Percentiles rank a stretch among this genome's conserved stretches.
phyloP scores from a whole-genome alignment of 495 filamentous ascomycete genomes.

The Penicillium manginii region DNA sequence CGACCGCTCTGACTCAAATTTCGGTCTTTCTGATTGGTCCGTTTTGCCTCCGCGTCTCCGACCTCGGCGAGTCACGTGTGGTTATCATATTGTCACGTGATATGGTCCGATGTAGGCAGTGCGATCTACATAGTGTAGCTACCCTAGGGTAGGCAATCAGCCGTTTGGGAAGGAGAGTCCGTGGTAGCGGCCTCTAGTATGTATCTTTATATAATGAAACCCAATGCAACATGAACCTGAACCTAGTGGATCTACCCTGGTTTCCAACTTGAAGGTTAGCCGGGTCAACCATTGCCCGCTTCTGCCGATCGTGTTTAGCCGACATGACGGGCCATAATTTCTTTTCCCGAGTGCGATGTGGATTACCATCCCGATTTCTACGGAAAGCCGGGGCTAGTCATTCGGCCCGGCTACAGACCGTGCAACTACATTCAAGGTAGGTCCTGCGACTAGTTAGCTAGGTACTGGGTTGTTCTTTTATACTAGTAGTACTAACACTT shows the following conservation, averaged over 20 bases:
- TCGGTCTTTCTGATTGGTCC: constrained; percentile 33
- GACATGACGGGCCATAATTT: constrained; percentile 7
- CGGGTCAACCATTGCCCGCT: not conserved
- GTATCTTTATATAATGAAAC: no score
- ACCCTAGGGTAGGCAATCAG: not conserved
- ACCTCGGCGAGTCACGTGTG: constrained; percentile 32
- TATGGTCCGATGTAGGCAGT: not conserved
- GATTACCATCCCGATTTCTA: constrained; percentile 4
- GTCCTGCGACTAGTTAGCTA: not conserved
- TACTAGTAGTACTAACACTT: no score
- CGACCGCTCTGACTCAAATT: constrained; percentile 34
- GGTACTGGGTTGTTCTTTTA: no score
- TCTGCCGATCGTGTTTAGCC: constrained; percentile 10
- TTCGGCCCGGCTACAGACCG: constrained; percentile 12
- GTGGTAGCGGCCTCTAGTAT: no score
- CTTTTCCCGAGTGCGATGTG: constrained; percentile 7
- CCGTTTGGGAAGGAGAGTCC: not conserved
- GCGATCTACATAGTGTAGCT: no score
- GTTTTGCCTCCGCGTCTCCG: constrained; percentile 34
- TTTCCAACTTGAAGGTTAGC: not conserved
- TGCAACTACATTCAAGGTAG: no score
- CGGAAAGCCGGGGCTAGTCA: constrained; percentile 20
- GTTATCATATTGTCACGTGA: constrained; percentile 14
- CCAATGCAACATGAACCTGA: no score
- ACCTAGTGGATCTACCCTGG: no score